A percentile compares a stretch with the other conserved stretches of the same genome.
Conservation (phyloP, 2,329 filamentous ascomycete species). For the Aurifilum marmelostoma region DNA sequence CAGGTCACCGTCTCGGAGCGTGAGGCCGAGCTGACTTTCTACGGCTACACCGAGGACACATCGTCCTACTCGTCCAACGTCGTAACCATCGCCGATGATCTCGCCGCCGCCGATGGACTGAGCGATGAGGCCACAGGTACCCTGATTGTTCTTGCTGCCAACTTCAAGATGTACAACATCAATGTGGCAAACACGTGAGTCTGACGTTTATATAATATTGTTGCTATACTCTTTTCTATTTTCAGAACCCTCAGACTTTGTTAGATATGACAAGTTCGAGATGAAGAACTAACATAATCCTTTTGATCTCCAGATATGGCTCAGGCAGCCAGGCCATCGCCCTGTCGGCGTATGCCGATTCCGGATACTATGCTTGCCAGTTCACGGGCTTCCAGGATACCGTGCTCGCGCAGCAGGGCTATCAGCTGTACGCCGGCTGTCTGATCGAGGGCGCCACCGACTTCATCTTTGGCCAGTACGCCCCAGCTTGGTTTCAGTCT, state of each 20-base stretch:
- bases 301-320: conserved; percentile 34
- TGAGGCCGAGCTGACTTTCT: conserved; percentile 51
- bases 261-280: too few relatives aligned
- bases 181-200: conserved; percentile 49
- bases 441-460: conserved; percentile 53
- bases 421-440: conserved; percentile 50
- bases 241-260: too few relatives aligned
- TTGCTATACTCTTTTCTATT: too few relatives aligned
- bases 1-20: conserved; percentile 58
- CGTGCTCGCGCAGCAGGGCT: conserved; percentile 48
- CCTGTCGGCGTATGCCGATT: conserved; percentile 46
- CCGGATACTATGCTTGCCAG: conserved; percentile 51
- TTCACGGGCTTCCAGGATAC: conserved; percentile 56
- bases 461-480: conserved; percentile 52
- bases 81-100: conserved; percentile 54
- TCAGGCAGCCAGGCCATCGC: conserved; percentile 53
- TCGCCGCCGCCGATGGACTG: conserved; percentile 49
- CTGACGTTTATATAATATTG: not conserved
- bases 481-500: conserved; percentile 49
- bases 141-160: conserved; percentile 47
- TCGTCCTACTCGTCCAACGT: conserved; percentile 57
- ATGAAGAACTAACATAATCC: not conserved
- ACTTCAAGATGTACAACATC: conserved; percentile 66
- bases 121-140: conserved; percentile 58
- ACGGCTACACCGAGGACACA: conserved; percentile 59